Evolutionary conservation across 257 asterid genomes (phyloP).

Genomic region (Galeopsis tetrahit): DNA sequence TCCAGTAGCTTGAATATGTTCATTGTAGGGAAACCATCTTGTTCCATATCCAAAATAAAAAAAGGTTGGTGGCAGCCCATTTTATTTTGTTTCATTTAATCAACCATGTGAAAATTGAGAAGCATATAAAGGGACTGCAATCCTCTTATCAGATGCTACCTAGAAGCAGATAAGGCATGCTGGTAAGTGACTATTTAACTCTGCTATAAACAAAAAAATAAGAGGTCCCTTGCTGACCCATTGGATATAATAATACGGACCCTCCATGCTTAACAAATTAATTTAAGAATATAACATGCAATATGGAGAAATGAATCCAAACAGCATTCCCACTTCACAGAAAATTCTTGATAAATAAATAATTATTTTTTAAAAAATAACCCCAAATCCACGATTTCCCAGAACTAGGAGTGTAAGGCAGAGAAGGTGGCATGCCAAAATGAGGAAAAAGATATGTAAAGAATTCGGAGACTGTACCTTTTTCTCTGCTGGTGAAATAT

Average conservation of each 20-base stretch:
- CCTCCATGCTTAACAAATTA: constrained; percentile 17
- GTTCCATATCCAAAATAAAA: background rate
- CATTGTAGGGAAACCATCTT: background rate
- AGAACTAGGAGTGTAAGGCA: constrained; percentile 16
- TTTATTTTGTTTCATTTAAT: constrained; percentile 1
- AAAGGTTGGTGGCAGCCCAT: background rate
- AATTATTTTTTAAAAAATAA: constrained; percentile 1
- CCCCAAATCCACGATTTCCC: background rate
- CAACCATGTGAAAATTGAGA: background rate
- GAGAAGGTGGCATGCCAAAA: constrained; percentile 27
- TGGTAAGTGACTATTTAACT: constrained; percentile 13
- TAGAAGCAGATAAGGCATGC: constrained; percentile 6
- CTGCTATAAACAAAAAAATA: background rate
- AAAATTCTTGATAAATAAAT: constrained; percentile 18
- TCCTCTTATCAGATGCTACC: constrained; percentile 23
- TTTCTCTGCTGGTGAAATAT: constrained; percentile 82
- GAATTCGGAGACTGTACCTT: constrained; percentile 51
- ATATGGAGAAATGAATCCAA: constrained; percentile 9
- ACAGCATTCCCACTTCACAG: constrained; percentile 15
- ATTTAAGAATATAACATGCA: constrained; percentile 7
- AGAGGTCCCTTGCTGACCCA: constrained; percentile 20
- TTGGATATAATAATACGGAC: background rate
- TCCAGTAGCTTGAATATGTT: background rate
- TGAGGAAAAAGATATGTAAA: constrained; percentile 19
- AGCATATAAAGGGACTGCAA: constrained; percentile 8